Conservation (phyloP, 768 basidiomycete genomes). For the Amanita subjunquillea region DNA sequence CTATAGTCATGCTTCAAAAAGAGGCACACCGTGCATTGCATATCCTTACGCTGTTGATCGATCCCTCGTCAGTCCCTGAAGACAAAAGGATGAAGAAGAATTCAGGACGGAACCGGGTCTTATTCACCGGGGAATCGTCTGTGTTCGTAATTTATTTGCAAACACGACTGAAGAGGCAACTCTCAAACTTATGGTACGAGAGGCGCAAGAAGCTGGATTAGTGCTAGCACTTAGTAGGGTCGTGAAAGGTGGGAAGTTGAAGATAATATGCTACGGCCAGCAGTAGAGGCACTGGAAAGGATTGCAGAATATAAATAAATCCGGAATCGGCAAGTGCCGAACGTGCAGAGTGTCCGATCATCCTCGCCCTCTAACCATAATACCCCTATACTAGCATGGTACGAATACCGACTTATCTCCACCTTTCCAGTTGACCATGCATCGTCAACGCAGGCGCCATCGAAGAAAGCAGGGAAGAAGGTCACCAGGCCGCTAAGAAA, state of each 20-base stretch:
- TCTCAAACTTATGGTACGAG: slow-evolving; percentile 34
- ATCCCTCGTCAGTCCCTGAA: slow-evolving; percentile 33
- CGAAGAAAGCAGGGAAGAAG: slow-evolving; percentile 89
- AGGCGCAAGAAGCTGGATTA: slow-evolving; percentile 44
- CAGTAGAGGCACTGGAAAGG: slow-evolving; percentile 40
- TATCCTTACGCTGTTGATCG: slow-evolving; percentile 58
- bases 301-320: slow-evolving; percentile 11
- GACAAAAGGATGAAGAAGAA: slow-evolving; percentile 25
- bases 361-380: neutral
- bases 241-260: slow-evolving; percentile 25
- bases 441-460: slow-evolving; percentile 48
- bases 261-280: slow-evolving; percentile 33
- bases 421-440: neutral
- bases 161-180: slow-evolving; percentile 29
- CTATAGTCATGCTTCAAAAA: slow-evolving; percentile 52
- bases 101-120: slow-evolving; percentile 44
- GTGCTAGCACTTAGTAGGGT: slow-evolving; percentile 39
- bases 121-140: slow-evolving; percentile 72
- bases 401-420: slow-evolving; percentile 1
- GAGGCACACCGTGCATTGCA: slow-evolving; percentile 56
- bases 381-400: slow-evolving; percentile 11
- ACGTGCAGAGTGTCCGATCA: neutral
- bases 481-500: slow-evolving; percentile 56
- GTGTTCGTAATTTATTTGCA: slow-evolving; percentile 50
- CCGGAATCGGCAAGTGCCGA: slow-evolving; percentile 6